Evolutionary conservation across 352 stramenopile species (phyloP), one percentile per base, ranked within the genome.

Genomic region (Globisporangium echinulatum): DNA sequence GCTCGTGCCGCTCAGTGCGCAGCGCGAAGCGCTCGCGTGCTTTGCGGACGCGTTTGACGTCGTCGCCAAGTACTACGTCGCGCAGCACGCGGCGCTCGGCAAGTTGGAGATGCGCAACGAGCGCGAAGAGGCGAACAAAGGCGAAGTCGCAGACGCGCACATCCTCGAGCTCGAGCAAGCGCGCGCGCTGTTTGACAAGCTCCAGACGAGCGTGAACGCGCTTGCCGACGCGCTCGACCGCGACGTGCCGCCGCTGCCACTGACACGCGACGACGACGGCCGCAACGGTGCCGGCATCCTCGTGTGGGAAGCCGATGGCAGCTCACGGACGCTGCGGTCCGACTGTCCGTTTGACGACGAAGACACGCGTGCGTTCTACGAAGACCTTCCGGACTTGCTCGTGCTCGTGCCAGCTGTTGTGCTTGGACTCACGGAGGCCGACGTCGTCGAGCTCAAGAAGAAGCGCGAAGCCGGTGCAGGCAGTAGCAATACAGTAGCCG

Each of bases 301-400:
- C 13, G 51, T 95, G 9, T 95, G 78, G 75, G 83, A 93, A 66
- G 77, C 75, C 3, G 82, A 91, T 49, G 82, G 92, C 79, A 77
- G 71, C 58, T 61, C 69, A 0, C 64, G 75, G 71, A 48, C 71
- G 72, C 53, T 96, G 76, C 68, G 79, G 59, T 68, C 75, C 77
- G 68, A 96, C 70, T 78, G 78, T n/a, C 90, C 95, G 2, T 99
- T 98, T 61, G 96, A 98, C 62, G 95, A 98, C 62, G 94, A 98
- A 69, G 94, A 98, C 55, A 98, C 90, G 42, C 85, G 94, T 3
- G 85, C 82, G 5, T 99, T 99, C 78, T 99, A 99, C 67, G 92
- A 97, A 71, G 96, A 99, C 70, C 68, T 99, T 56, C 96, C 97
- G 11, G 92, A 99, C 68, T 73, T 99, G 38, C 74, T 99, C 8